Conservation (phyloP, 1,139 yeast genomes). For the Debaryomycetaceae sp. region DNA sequence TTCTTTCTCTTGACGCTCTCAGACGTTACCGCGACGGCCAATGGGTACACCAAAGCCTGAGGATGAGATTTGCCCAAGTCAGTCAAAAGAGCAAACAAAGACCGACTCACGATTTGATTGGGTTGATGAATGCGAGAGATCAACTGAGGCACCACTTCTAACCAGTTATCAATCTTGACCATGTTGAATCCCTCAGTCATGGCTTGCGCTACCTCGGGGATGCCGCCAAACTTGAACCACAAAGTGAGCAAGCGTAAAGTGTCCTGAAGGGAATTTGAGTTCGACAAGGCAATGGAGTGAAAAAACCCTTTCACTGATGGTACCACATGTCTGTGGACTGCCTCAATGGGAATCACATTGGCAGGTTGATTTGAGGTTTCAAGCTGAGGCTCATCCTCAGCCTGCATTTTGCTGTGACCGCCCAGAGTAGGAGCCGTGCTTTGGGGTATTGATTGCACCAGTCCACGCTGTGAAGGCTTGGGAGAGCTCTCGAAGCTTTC, state of each 20-base stretch:
- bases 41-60: conserved; percentile 91
- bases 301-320: conserved; percentile 96
- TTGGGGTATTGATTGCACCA: conserved; percentile 10
- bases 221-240: conserved; percentile 96
- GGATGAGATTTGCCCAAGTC: conserved; percentile 95
- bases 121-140: conserved; percentile 97
- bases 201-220: conserved; percentile 85
- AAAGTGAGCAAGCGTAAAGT: conserved; percentile 82
- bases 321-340: conserved; percentile 80
- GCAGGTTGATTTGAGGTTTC: conserved; percentile 14
- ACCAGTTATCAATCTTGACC: conserved; percentile 90
- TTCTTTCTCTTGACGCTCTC: conserved; percentile 84
- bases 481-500: no score
- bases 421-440: no score
- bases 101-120: conserved; percentile 74
- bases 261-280: conserved; percentile 86
- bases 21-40: conserved; percentile 93
- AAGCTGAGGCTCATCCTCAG: conserved; percentile 12
- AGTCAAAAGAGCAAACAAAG: conserved; percentile 74
- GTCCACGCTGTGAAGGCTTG: conserved; percentile 9
- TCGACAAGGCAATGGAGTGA: conserved; percentile 86
- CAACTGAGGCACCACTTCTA: conserved; percentile 91
- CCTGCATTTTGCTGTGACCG: no score
- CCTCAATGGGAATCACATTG: conserved; percentile 45
- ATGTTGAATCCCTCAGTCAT: conserved; percentile 87